Evolutionary conservation across 192 early-diverging fungal species (phyloP), one percentile per base, ranked within the genome.

Genomic region (Linnemannia elongata): DNA sequence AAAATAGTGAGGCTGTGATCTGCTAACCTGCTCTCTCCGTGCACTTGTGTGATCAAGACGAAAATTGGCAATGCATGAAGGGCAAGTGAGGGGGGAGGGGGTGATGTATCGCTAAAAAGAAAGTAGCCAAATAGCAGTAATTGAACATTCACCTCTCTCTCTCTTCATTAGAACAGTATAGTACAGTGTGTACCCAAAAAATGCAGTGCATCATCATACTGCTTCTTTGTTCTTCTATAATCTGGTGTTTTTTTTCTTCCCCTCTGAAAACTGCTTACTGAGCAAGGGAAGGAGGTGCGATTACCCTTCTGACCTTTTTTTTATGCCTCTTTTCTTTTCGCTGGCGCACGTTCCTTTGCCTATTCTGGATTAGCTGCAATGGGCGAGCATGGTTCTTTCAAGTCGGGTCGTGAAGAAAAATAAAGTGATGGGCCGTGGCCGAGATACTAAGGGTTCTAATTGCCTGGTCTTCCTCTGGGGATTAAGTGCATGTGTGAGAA

Each of bases 121-220:
- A 18, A 52, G 18, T 52, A 52, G 49, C 49, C 49, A 33, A 66
- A 33, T 0, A 33, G 60, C 60, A 30, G 60, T 66, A 66, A 33
- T 2, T 9, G 1, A 33, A 66, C 8, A 33, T 27, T 57, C 55
- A 57, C n/a, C 55, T 27, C 22, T 27, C n/a, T 15, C 55, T 27
- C 22, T 27, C n/a, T 15, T 66, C 60, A 30, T 2, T 4, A 4
- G 38, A 5, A 39, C 38, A 39, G 38, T 39, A n/a, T n/a, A n/a
- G n/a, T n/a, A n/a, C 4, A 39, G 4, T 30, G 13, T 66, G 4
- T 22, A 17, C 49, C 5, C 17, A 20, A 52, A 22, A 49, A 63
- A 66, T 66, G 60, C 30, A 66, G 24, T 66, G 60, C 30, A 66
- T 66, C 30, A 66, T 66, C 60, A 33, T 35, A 66, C 60, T 66